Evolutionary conservation across 2,329 filamentous ascomycete genomes (phyloP).

Genomic region (Curvularia hawaiiensis): DNA sequence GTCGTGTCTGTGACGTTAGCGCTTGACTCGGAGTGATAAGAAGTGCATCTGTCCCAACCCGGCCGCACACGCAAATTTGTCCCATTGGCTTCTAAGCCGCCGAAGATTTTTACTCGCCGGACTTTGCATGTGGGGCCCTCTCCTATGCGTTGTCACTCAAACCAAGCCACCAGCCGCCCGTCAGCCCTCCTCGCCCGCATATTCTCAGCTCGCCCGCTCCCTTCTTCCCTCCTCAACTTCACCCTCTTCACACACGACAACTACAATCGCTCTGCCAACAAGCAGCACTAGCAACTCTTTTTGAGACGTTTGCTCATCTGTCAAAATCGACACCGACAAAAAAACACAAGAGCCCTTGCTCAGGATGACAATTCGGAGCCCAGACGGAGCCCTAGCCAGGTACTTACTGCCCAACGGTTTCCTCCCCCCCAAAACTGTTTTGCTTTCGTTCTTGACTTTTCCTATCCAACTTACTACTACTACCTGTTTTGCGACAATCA

Average conservation of each 20-base stretch:
- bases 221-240: slow-evolving; percentile 34
- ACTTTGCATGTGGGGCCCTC: slow-evolving; percentile 42
- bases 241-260: slow-evolving; percentile 20
- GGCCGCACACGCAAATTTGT: slow-evolving; percentile 24
- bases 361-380: slow-evolving; percentile 52
- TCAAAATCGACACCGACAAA: slow-evolving; percentile 14
- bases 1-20: slow-evolving; percentile 26
- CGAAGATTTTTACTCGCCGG: slow-evolving; percentile 32
- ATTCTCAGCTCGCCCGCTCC: slow-evolving; percentile 33
- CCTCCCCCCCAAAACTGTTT: slow-evolving; percentile 26
- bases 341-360: slow-evolving; percentile 45
- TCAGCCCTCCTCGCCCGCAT: slow-evolving; percentile 37
- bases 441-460: slow-evolving; percentile 27
- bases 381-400: slow-evolving; percentile 49
- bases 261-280: slow-evolving; percentile 24
- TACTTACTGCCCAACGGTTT: slow-evolving; percentile 51
- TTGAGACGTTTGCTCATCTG: slow-evolving; percentile 22
- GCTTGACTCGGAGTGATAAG: slow-evolving; percentile 39
- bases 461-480: slow-evolving; percentile 16
- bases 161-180: slow-evolving; percentile 41
- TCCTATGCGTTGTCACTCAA: slow-evolving; percentile 46
- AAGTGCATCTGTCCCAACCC: slow-evolving; percentile 36
- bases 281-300: slow-evolving; percentile 13
- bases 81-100: slow-evolving; percentile 43
- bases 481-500: slow-evolving; percentile 31